Percentiles rank a stretch among this genome's conserved stretches.
These are phyloP conservation scores for Hyphopichia burtonii DNA, from an alignment of 1,139 yeast species.

Conservation along the genomic window DNA sequence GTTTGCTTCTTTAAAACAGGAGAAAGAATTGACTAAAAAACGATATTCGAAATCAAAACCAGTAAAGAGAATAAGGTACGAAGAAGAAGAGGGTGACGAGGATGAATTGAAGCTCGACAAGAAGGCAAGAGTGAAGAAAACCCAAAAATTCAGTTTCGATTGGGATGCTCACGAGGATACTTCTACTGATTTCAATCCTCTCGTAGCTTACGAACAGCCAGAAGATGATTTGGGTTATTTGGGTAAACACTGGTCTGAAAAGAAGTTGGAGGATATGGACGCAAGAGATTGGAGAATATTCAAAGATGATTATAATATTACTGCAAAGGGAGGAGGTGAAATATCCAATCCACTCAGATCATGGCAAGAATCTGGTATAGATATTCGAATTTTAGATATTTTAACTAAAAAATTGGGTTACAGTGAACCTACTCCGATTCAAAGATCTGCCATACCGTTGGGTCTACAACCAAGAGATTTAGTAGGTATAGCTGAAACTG, in stretches of 20 bases:
- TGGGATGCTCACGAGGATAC: constrained; percentile 77
- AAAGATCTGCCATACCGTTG: constrained; percentile 82
- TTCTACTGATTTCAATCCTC: constrained; percentile 39
- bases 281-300: constrained; percentile 88
- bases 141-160: constrained; percentile 55
- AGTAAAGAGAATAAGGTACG: constrained; percentile 4
- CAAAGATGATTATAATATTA: constrained; percentile 73
- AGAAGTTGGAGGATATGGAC: constrained; percentile 63
- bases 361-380: constrained; percentile 68
- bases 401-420: constrained; percentile 43
- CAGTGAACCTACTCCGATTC: constrained; percentile 80
- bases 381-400: constrained; percentile 38
- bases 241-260: constrained; percentile 69
- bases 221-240: constrained; percentile 13
- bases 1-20: constrained; percentile 21
- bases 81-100: constrained; percentile 5
- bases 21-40: constrained; percentile 15
- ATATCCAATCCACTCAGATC: constrained; percentile 61
- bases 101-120: neutral
- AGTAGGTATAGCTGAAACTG: constrained; percentile 93
- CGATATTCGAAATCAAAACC: neutral
- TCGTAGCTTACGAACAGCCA: constrained; percentile 22
- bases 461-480: constrained; percentile 63
- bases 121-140: constrained; percentile 6
- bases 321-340: constrained; percentile 56